phyloP scores from a whole-genome alignment of 176 grass and related monocot genomes.

The Aegilops sharonensis region DNA sequence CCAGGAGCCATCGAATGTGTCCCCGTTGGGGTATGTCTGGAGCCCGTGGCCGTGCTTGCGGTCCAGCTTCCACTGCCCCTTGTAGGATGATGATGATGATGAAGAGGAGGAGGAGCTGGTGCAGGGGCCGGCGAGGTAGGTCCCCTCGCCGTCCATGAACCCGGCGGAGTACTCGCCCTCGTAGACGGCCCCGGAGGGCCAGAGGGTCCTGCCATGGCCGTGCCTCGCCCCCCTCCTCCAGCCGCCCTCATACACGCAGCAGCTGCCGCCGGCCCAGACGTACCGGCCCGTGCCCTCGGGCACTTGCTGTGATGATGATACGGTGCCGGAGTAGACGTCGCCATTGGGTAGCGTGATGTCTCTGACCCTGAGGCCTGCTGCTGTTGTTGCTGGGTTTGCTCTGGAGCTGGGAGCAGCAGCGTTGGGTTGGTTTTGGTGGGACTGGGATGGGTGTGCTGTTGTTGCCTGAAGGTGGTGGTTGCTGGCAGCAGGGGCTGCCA shows the following conservation, averaged over 20 bases:
- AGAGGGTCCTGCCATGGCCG: conserved; percentile 64
- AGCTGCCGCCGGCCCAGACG: conserved; percentile 54
- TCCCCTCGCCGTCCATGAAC: conserved; percentile 77
- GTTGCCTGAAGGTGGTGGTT: too few species aligned
- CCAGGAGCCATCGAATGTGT: conserved; percentile 83
- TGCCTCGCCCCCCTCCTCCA: conserved; percentile 26
- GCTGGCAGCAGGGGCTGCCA: too few species aligned
- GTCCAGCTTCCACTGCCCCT: conserved; percentile 81
- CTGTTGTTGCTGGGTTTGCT: too few species aligned
- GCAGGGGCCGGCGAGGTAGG: conserved; percentile 35
- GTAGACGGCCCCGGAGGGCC: conserved; percentile 63
- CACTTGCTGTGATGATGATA: conserved; percentile 20
- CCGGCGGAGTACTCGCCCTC: conserved; percentile 76
- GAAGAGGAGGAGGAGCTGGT: background rate
- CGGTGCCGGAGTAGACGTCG: too few species aligned
- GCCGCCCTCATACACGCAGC: conserved; percentile 71
- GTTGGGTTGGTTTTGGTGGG: too few species aligned
- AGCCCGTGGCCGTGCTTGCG: conserved; percentile 74
- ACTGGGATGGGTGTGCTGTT: too few species aligned
- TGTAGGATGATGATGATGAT: conserved; percentile 29
- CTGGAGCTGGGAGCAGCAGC: too few species aligned
- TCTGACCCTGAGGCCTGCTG: too few species aligned
- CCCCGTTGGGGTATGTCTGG: conserved; percentile 71
- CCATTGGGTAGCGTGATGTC: too few species aligned
- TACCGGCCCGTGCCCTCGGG: conserved; percentile 82